Evolutionary conservation across 2,329 filamentous ascomycete species (phyloP).

Genomic region (Monosporascus sp.): DNA sequence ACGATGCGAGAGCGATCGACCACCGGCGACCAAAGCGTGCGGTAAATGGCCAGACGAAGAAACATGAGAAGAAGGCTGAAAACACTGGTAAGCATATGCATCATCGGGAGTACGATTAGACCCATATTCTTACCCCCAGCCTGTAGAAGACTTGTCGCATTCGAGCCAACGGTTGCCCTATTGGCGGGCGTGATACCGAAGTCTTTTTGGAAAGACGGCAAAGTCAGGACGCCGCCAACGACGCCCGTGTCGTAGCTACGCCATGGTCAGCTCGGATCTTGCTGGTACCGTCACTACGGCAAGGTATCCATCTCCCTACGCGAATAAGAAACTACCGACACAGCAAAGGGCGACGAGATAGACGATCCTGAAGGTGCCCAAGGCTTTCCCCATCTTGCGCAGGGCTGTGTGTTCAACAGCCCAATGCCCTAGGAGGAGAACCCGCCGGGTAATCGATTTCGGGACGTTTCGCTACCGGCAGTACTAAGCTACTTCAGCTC

Average conservation of each 20-base stretch:
- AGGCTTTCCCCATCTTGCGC: conserved; percentile 10
- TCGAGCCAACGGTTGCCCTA: conserved; percentile 30
- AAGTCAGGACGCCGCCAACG: conserved; percentile 35
- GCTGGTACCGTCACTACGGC: not conserved
- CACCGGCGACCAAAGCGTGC: conserved; percentile 34
- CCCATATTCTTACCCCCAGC: conserved; percentile 29
- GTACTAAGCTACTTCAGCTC: no score
- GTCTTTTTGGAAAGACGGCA: conserved; percentile 33
- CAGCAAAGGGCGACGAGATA: conserved; percentile 35
- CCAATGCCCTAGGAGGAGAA: no score
- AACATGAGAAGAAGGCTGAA: conserved; percentile 37
- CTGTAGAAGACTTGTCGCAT: conserved; percentile 36
- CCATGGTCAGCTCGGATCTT: not conserved
- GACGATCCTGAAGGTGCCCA: conserved; percentile 32
- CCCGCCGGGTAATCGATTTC: no score
- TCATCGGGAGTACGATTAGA: not conserved
- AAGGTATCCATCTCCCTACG: conserved; percentile 6
- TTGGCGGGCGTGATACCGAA: conserved; percentile 28
- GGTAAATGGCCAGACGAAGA: conserved; percentile 40
- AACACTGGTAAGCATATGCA: not conserved
- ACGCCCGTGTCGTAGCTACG: conserved; percentile 40
- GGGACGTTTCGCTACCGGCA: no score
- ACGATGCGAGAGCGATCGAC: conserved; percentile 34
- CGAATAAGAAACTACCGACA: conserved; percentile 32
- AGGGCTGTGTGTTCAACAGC: not conserved